Evolutionary conservation across 768 basidiomycete species (phyloP).

Genomic region (Suillus placidus): DNA sequence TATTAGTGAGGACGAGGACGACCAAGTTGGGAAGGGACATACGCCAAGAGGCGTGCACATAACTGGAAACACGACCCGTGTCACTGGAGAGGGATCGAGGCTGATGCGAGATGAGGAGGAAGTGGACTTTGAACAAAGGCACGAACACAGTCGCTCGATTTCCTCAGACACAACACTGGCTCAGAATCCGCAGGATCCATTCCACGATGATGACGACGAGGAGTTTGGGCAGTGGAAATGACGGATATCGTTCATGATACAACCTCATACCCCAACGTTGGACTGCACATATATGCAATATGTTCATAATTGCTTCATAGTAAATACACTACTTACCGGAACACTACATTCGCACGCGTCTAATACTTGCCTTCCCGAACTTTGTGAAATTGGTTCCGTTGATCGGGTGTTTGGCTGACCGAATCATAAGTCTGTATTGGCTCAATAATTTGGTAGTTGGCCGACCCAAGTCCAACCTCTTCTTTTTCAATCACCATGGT

Average conservation of each 20-base stretch:
- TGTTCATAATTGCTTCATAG: slow-evolving; percentile 2
- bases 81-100: slow-evolving; percentile 43
- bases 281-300: not conserved
- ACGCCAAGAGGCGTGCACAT: slow-evolving; percentile 21
- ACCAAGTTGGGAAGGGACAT: slow-evolving; percentile 41
- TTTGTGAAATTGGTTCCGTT: not conserved
- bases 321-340: not conserved
- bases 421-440: not conserved
- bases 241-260: slow-evolving; percentile 14
- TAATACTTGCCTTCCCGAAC: not conserved
- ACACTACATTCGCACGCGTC: not conserved
- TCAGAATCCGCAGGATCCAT: slow-evolving; percentile 18
- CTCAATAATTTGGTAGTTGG: not conserved
- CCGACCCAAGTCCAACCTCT: not conserved
- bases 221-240: slow-evolving; percentile 39
- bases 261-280: not conserved
- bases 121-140: slow-evolving; percentile 37
- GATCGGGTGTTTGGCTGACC: not conserved
- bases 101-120: slow-evolving; percentile 42
- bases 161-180: slow-evolving; percentile 43
- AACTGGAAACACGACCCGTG: slow-evolving; percentile 13
- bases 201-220: slow-evolving; percentile 25
- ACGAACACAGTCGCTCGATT: slow-evolving; percentile 32
- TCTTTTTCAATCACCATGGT: slow-evolving; percentile 18
- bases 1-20: slow-evolving; percentile 67